A percentile compares a stretch with the other conserved stretches of the same genome.
phyloP scores from a whole-genome alignment of 2,329 filamentous ascomycete species.

The Aureobasidium musti region DNA sequence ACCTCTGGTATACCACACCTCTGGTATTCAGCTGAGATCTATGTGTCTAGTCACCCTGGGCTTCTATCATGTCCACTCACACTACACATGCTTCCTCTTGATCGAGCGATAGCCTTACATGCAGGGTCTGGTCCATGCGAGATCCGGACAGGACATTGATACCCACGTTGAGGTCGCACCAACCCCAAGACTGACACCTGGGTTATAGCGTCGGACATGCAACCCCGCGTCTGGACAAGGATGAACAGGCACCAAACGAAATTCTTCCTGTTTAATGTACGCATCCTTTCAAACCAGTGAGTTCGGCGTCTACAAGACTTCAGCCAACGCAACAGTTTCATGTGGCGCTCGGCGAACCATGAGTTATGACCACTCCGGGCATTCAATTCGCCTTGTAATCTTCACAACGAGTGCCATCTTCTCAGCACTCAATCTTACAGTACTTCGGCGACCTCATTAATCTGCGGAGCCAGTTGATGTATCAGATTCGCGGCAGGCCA shows the following conservation, averaged over 20 bases:
- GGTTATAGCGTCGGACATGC: not conserved
- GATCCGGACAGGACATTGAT: not conserved
- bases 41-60: not conserved
- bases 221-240: not conserved
- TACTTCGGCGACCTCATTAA: not conserved
- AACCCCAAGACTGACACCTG: not conserved
- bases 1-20: not conserved
- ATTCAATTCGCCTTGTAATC: not conserved
- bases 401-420: not conserved
- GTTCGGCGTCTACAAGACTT: not conserved
- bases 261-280: not conserved
- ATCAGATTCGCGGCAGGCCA: not conserved
- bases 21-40: not conserved
- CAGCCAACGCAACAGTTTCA: not conserved
- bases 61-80: not conserved
- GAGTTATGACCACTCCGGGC: conserved; percentile 7
- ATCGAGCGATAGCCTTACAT: too few relatives aligned
- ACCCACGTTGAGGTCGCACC: not conserved
- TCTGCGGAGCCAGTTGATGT: not conserved
- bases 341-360: not conserved
- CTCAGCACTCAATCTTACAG: not conserved
- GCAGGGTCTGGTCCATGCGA: not conserved
- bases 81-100: not conserved
- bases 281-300: not conserved
- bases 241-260: not conserved